Conservation (phyloP, 306 rosid genomes). For the Corylus heterophylla region DNA sequence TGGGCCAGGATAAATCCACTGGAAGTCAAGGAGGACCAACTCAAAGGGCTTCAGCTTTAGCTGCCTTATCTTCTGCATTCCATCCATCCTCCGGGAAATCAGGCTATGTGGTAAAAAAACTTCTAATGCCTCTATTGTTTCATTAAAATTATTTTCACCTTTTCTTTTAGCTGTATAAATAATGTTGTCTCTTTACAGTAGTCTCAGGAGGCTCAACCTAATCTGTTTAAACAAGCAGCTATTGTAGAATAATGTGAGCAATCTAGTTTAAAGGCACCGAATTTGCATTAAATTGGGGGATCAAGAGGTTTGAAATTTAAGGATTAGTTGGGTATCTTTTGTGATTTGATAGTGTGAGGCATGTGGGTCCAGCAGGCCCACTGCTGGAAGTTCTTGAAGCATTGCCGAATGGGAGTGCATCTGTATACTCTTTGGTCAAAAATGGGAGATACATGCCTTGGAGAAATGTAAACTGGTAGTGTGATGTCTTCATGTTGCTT, state of each 20-base stretch:
- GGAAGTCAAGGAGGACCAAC: slow-evolving; percentile 63
- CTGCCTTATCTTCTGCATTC: slow-evolving; percentile 62
- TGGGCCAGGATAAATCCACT: slow-evolving; percentile 50
- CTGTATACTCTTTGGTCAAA: background rate
- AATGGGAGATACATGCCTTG: background rate
- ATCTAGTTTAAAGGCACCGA: background rate
- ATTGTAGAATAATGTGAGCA: background rate
- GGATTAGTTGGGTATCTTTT: background rate
- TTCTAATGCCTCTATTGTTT: background rate
- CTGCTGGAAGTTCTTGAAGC: background rate
- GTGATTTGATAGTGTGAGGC: background rate
- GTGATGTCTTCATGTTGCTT: background rate
- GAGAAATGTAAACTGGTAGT: background rate
- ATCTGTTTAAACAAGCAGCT: background rate
- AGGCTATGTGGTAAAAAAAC: slow-evolving; percentile 40
- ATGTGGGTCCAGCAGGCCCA: background rate
- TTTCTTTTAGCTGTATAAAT: background rate
- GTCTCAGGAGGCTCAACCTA: background rate
- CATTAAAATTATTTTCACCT: background rate
- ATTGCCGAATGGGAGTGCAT: background rate
- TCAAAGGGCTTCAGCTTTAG: slow-evolving; percentile 65
- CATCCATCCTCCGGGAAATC: slow-evolving; percentile 51
- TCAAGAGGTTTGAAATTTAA: background rate
- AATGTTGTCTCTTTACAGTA: background rate
- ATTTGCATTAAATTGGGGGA: background rate